These are phyloP conservation scores for Cucurbita maxima DNA, from an alignment of 306 rosid species.

Conservation along the genomic window DNA sequence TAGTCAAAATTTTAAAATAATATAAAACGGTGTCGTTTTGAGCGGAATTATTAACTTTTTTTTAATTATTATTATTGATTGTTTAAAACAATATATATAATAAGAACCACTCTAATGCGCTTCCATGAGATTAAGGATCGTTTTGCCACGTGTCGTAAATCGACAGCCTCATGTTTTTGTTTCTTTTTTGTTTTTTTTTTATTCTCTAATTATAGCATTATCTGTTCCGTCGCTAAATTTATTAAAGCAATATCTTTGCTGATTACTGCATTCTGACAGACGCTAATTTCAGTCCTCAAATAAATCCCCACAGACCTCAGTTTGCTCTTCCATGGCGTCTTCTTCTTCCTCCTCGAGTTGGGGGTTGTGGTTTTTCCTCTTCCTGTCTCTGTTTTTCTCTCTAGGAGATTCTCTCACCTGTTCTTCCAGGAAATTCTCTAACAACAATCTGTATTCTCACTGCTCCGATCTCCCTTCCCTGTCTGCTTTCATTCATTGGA, in stretches of 20 bases:
- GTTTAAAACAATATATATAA: too few species aligned
- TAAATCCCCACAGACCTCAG: background rate
- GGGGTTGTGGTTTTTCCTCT: constrained; percentile 6
- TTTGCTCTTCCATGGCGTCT: constrained; percentile 22
- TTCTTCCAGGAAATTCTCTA: constrained; percentile 21
- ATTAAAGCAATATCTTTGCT: background rate
- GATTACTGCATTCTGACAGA: background rate
- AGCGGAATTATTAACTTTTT: too few species aligned
- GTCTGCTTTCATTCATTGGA: constrained; percentile 36
- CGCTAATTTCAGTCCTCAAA: background rate
- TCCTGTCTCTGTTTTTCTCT: constrained; percentile 9
- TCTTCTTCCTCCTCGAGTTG: background rate
- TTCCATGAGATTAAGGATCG: background rate
- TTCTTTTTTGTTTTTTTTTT: background rate
- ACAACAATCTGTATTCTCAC: constrained; percentile 19
- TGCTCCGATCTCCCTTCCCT: constrained; percentile 44
- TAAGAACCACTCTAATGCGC: too few species aligned
- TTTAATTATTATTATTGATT: too few species aligned
- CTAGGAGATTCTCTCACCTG: constrained; percentile 26
- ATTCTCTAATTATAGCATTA: background rate
- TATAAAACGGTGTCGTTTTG: too few species aligned
- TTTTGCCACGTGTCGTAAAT: background rate
- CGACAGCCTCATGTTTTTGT: background rate
- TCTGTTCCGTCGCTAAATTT: background rate
- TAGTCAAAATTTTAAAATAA: too few species aligned